Evolutionary conservation across 805 yeast genomes (phyloP), one percentile per base, ranked within the genome.

Genomic region (Ogataea minuta): DNA sequence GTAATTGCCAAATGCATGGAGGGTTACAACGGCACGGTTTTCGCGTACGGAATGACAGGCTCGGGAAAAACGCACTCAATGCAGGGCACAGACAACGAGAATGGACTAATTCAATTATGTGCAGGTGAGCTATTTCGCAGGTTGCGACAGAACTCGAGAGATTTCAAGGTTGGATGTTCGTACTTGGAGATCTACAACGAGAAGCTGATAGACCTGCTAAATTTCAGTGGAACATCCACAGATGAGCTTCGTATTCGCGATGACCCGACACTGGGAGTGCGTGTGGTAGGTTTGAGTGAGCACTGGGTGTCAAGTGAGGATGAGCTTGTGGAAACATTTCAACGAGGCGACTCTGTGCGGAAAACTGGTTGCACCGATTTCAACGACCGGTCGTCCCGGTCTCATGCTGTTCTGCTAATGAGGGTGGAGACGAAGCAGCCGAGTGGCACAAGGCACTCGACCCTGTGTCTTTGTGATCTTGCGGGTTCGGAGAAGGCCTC

Each of bases 401-500:
- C 96, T 2, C 99, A 91, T 60, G 95, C 97, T 0, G 81, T 91
- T 15, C 77, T 91, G 6, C 80, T 85, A 57, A 71, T 93, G 14
- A 68, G 79, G 42, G 57, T 91, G 12, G 66, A 67, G 3, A 59
- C 68, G 4, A 66, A 70, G 2, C 75, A 74, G 57, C 61, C 67
- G 9, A 72, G 70, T 4, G 48, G 57, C 0, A 72, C 68, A 38
- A 50, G 50, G 16, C 62, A 68, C 26, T 74, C 89, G 24, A 79
- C 88, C 0, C 74, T 91, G 23, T 86, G 91, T 23, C 70, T 91
- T 40, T 91, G 98, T 67, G 99, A 91, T 64, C 72, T 91, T 54
- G 99, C 99, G 0, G 99, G 99, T 20, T 84, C 95, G n/a, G 99
- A 91, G 63, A 74, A 84, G 36, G 95, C 95, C 0, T 77, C 82